Percentiles rank a stretch among this genome's conserved stretches.
These are phyloP conservation scores for Acanthamoeba royreba DNA, from an alignment of 208 protist genomes.

Conservation along the genomic window DNA sequence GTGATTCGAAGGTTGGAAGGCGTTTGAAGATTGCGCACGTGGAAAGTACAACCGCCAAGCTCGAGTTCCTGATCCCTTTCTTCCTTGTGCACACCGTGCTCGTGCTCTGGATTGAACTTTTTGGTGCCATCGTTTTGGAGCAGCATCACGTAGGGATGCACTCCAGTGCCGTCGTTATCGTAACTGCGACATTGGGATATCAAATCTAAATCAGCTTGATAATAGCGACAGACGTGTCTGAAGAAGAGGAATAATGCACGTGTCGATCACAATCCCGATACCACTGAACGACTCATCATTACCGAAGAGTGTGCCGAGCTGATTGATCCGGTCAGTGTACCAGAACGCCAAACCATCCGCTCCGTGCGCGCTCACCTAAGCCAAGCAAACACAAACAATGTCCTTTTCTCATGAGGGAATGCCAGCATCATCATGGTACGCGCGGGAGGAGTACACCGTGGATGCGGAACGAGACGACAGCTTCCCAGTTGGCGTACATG, in stretches of 20 bases:
- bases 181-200: not conserved
- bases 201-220: not conserved
- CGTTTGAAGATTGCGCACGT: not conserved
- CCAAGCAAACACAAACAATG: not conserved
- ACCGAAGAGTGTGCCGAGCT: not conserved
- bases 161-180: not conserved
- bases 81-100: not conserved
- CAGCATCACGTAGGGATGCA: not conserved
- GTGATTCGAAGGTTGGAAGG: not conserved
- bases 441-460: not conserved
- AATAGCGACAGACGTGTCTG: not conserved
- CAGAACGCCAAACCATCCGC: not conserved
- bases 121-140: not conserved
- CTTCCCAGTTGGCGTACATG: constrained; percentile 5
- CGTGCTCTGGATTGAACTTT: not conserved
- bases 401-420: not conserved
- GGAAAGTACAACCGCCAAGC: not conserved
- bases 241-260: not conserved
- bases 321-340: not conserved
- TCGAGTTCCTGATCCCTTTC: not conserved
- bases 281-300: not conserved
- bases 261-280: not conserved
- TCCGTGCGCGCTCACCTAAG: not conserved
- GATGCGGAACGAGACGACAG: not conserved
- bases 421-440: not conserved